Conservation (phyloP, 495 filamentous ascomycete species). For the Penicillium cinerascens region DNA sequence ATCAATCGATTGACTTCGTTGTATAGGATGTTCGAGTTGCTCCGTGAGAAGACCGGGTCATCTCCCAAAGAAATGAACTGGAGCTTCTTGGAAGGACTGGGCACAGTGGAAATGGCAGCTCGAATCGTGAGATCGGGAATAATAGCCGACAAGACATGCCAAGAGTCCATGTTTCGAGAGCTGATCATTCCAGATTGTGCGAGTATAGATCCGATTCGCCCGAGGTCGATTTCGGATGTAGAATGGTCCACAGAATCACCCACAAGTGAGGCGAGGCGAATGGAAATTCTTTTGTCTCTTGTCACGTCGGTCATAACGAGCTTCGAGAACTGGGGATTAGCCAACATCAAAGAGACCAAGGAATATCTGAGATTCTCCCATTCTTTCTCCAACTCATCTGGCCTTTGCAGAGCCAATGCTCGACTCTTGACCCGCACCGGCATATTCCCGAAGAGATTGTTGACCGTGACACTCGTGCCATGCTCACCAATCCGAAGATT, state of each 20-base stretch:
- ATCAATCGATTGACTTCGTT: constrained; percentile 79
- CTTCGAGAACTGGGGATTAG: constrained; percentile 42
- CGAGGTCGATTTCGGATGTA: constrained; percentile 20
- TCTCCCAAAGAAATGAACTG: constrained; percentile 81
- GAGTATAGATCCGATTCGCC: constrained; percentile 52
- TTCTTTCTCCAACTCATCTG: constrained; percentile 58
- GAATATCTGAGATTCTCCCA: constrained; percentile 64
- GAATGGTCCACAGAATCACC: not conserved
- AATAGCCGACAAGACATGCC: constrained; percentile 66
- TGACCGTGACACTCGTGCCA: constrained; percentile 77
- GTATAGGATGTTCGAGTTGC: constrained; percentile 64
- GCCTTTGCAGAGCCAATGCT: constrained; percentile 42
- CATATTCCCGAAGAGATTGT: constrained; percentile 92
- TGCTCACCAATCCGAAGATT: constrained; percentile 53
- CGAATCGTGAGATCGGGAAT: constrained; percentile 55
- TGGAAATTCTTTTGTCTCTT: constrained; percentile 26
- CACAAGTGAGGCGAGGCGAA: constrained; percentile 19
- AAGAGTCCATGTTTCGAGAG: constrained; percentile 47
- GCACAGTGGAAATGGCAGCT: constrained; percentile 67
- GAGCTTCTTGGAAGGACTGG: constrained; percentile 63
- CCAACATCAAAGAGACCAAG: constrained; percentile 62
- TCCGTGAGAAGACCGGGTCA: constrained; percentile 49
- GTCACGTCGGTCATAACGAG: constrained; percentile 31
- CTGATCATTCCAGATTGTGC: constrained; percentile 60
- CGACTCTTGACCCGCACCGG: constrained; percentile 92